Evolutionary conservation across 257 asterid genomes (phyloP).

Genomic region (Jasminum sambac): DNA sequence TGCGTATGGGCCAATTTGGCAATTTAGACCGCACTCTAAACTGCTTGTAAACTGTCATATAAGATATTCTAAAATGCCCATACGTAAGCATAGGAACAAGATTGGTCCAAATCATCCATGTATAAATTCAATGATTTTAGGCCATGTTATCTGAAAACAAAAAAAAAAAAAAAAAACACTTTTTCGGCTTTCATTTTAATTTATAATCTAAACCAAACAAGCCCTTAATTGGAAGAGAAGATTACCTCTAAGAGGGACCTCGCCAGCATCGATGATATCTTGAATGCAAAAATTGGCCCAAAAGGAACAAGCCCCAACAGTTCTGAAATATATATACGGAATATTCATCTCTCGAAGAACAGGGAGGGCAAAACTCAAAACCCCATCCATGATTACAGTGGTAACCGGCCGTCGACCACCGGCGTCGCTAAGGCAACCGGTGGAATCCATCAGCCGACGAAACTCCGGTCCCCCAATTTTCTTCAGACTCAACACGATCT

Average conservation of each 20-base stretch:
- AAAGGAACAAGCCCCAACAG: conserved; percentile 18
- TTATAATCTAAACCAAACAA: too few relatives aligned
- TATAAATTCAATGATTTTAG: too few relatives aligned
- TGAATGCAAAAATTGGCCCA: conserved; percentile 26
- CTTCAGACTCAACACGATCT: conserved; percentile 19
- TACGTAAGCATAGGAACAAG: too few relatives aligned
- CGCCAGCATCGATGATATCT: conserved; percentile 20
- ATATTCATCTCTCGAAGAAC: conserved; percentile 16
- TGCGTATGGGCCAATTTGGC: too few relatives aligned
- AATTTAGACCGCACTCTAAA: too few relatives aligned
- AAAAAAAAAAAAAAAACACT: too few relatives aligned
- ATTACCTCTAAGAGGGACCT: conserved; percentile 10
- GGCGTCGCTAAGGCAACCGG: not conserved
- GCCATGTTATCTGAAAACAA: too few relatives aligned
- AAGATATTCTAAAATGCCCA: too few relatives aligned
- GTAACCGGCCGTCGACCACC: not conserved
- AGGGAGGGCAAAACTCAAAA: conserved; percentile 16
- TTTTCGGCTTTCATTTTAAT: too few relatives aligned
- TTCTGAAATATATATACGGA: conserved; percentile 21
- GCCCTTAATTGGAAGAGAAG: too few relatives aligned
- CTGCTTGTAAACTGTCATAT: too few relatives aligned
- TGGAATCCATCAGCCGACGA: conserved; percentile 14
- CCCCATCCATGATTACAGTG: not conserved
- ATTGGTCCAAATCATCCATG: too few relatives aligned
- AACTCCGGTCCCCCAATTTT: conserved; percentile 13